Base-by-base conservation (phyloP, 805 yeast species). In the Candida chauliodis region DNA sequence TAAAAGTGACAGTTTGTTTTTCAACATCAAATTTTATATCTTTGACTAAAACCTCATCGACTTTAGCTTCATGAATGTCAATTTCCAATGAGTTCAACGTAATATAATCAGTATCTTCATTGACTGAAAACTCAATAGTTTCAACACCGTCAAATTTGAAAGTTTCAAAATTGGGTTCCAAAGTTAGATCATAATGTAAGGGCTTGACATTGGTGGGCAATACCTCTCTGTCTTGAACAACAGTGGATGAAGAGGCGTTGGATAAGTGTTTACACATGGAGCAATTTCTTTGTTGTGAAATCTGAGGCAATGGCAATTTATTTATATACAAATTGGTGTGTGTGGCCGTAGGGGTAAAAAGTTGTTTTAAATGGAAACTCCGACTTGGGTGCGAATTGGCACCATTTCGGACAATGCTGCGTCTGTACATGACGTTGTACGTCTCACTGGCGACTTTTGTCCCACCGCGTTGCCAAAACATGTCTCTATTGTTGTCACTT, bases 31-130 rank as follows among this genome's bases (percentile, higher is more conserved):
- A 59, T 16, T 50, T 35, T 45, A 60, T 53, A 15, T 49, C 47
- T 5, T 53, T 27, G 20, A 55, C 47, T 6, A 38, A 38, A 20
- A 53, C 50, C 39, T 57, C 64, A 40, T 64, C 52, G 45, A 67
- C 49, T 36, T 53, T 57, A 13, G 78, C 82, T 24, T 66, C 56
- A 43, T 73, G 73, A 48, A 83, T 67, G 9, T 78, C 83, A 43
- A 85, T 71, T 33, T 87, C 95, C 16, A 79, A 49, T 15, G 77
- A 55, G 66, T 87, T 84, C 51, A 87, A 64, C 18, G 73, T 64
- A 41, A 81, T 67, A 19, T 54, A 55, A 43, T 69, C 56, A 27
- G 78, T 58, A 23, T 55, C 47, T 43, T 76, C 80, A 30, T 69
- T 65, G 31, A 80, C 79, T 30, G 65, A 59, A 47, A 81, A 64